Evolutionary conservation across 2,329 filamentous ascomycete species (phyloP), one percentile per base, ranked within the genome.

Genomic region (Hypoxylon sp.): DNA sequence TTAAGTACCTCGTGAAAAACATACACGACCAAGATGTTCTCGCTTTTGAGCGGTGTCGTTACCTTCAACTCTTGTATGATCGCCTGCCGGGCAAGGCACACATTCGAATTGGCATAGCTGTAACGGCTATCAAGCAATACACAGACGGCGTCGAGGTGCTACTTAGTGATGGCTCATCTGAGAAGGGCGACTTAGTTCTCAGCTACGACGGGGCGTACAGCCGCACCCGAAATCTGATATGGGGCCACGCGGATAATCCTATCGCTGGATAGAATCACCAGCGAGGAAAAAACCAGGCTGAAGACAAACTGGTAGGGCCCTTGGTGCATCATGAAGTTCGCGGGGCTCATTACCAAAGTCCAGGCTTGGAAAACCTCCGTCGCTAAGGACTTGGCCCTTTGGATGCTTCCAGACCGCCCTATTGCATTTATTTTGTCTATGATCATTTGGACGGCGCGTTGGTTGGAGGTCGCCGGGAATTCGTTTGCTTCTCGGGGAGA

Each of bases 261-360:
- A 10, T 50, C 49, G 28, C 69, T 65, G 3, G 67, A 63, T 1
- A 28, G 67, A 8, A 67, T 71, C 19, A 55, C 62, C 6, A n/a
- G 41, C 11, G 34, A 65, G 37, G 69, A 71, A 26, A 70, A 69
- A 37, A 46, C 37, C 22, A 41, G 30, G 22, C 53, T 71, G 39
- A 53, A 48, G 17, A 68, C 71, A 6, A 69, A 74, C 43, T 78
- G 73, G 43, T 64, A 67, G 13, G 74, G 73, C 52, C 55, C 77
- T 13, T 34, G 10, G 4, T 34, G 7, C 30, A 34, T 34, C 30
- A 13, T 34, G 30, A 34, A 34, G 10, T 34, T 34, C 13, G 1
- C 8, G 7, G 30, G 30, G 30, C 30, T 11, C 13, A 34, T 34
- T 34, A 34, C 30, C 4, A 34, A 13, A 8, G 13, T 34, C 13